Evolutionary conservation across 2,329 filamentous ascomycete genomes (phyloP).

Genomic region (Ceratocystiopsis sp.): DNA sequence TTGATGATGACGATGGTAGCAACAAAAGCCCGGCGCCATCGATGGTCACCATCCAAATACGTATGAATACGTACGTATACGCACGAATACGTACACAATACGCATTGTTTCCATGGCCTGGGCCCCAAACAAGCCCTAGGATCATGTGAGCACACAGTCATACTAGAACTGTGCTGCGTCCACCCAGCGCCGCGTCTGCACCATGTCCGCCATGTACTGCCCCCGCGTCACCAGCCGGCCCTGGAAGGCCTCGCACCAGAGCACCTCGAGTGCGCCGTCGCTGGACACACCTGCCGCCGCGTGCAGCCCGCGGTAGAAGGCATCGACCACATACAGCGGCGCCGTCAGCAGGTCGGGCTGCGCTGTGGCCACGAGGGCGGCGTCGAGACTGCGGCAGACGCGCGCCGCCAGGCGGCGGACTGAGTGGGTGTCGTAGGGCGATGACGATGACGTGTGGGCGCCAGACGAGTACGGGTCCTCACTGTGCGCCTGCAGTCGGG

Average conservation of each 20-base stretch:
- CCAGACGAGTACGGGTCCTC: slow-evolving; percentile 21
- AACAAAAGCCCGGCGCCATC: too few relatives aligned
- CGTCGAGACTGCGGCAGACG: slow-evolving; percentile 34
- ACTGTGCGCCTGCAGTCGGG: slow-evolving; percentile 25
- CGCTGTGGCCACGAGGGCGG: slow-evolving; percentile 22
- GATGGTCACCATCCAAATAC: too few relatives aligned
- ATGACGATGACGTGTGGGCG: too few relatives aligned
- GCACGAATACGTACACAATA: too few relatives aligned
- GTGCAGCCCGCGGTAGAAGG: slow-evolving; percentile 25
- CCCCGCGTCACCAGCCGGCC: slow-evolving; percentile 22
- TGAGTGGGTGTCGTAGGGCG: too few relatives aligned
- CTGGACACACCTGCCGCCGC: slow-evolving; percentile 13
- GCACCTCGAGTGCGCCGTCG: slow-evolving; percentile 26
- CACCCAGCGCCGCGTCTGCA: slow-evolving; percentile 23
- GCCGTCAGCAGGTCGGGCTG: slow-evolving; percentile 30
- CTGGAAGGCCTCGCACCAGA: slow-evolving; percentile 31
- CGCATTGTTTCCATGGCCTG: too few relatives aligned
- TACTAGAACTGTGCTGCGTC: slow-evolving; percentile 13
- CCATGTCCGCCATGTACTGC: slow-evolving; percentile 21
- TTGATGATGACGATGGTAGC: too few relatives aligned
- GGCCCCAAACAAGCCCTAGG: too few relatives aligned
- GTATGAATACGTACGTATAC: too few relatives aligned
- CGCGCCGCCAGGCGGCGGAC: slow-evolving; percentile 27
- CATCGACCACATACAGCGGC: slow-evolving; percentile 25
- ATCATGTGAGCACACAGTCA: too few relatives aligned